Evolutionary conservation across 495 filamentous ascomycete species (phyloP), one percentile per base, ranked within the genome.

Genomic region (Chaetomium cochliodes): DNA sequence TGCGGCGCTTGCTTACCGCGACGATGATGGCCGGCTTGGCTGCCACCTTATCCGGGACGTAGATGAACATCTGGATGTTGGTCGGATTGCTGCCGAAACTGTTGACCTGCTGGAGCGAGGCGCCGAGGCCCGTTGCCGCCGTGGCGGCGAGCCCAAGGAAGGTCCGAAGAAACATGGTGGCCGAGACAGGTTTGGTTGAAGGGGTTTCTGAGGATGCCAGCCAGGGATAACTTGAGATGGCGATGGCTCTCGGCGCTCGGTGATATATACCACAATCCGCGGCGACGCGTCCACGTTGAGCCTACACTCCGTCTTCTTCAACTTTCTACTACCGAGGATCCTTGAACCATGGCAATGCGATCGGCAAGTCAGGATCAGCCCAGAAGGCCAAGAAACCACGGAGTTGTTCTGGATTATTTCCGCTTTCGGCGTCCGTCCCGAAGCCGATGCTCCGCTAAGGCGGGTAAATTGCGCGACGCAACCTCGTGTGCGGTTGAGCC

Each of bases 1-100:
- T 37, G 33, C 33, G 33, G 33, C 33, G 33, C 9, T 37, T 15
- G 13, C 73, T 63, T 62, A 74, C 73, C 0, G 70, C 74, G 4
- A 73, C 74, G 41, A 76, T 70, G 55, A 74, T 63, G 60, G 78
- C 66, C 13, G 77, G 78, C 44, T 76, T 79, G 23, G 67, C 49
- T 5, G 77, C 74, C 12, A 78, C 49, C 30, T 71, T 74, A 68
- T 77, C 78, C 1, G 77, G 77, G 3, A 77, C 77, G 28, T 80
- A 76, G 66, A 76, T 74, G 68, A 75, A 72, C 74, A 80, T 77
- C 46, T 73, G 52, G 44, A 77, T 75, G 20, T 65, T 67, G 20
- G 71, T 74, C 5, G 78, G 77, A 60, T 79, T 80, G 30, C 25
- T 28, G 25, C 78, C 78, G 42, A 75, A 80, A 67, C 68, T 67